Base-by-base conservation (phyloP, 2,329 filamentous ascomycete species). In the Penicillium occitanis region DNA sequence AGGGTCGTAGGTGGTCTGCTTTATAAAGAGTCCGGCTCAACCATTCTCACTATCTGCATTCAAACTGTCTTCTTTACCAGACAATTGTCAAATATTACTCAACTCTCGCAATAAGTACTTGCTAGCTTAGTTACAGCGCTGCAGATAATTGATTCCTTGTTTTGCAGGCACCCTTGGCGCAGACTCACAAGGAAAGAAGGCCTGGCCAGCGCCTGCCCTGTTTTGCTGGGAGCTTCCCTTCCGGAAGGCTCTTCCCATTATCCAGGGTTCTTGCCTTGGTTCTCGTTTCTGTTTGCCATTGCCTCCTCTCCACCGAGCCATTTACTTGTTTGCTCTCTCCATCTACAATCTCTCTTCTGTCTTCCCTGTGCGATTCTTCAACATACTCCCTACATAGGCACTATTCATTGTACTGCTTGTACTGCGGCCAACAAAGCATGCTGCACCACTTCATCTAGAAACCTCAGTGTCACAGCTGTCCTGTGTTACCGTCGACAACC, bases 131-230 rank as follows among this genome's bases (percentile, higher is more conserved):
- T 14, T 37, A 5, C 33, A 35, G 33, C 33, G 5, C 28, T 33
- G 46, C 46, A 50, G 10, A 13, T 22, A 22, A 19, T 50, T 50
- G 46, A 50, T 50, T 50, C 13, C 46, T 28, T 50, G 46, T 50
- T 50, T 50, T 25, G 46, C 46, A 50, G 46, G 46, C 22, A 50
- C 44, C 22, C 48, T 51, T 51, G 48, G 22, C 42, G 17, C 42
- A 25, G 25, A 30, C 30, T 30, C 30, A 7, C 30, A 33, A 42
- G 17, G 50, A 42, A 50, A n/a, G 60, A 33, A 33, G 30, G 61
- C 28, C 61, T 44, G 61, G 48, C 61, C 61, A 63, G 35, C 46
- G 48, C 61, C 61, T 63, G 61, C 61, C 61, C 48, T 63, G 61
- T 63, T 63, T 51, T 50, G 60, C 60, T 57, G 30, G 44, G 44